Conservation (phyloP, 257 asterid genomes). For the Solanum corneliomulleri region DNA sequence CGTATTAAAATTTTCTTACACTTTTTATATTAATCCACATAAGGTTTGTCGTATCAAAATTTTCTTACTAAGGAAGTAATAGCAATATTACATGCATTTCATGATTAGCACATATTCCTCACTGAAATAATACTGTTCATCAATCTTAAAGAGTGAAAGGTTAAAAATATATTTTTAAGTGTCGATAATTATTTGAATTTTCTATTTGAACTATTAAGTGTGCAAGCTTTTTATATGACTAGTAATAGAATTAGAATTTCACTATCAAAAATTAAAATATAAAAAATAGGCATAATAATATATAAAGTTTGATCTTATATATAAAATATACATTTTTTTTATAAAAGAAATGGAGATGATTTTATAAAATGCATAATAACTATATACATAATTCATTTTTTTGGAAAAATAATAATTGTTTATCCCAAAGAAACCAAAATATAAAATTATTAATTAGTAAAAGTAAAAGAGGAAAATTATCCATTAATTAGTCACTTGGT, state of each 20-base stretch:
- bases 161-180: neutral
- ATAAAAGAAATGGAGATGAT: no score
- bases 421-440: neutral
- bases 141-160: neutral
- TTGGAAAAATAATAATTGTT: neutral
- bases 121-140: neutral
- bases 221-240: no score
- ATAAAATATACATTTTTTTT: no score
- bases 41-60: no score
- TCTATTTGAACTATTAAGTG: no score
- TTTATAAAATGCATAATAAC: no score
- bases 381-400: no score
- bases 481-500: neutral
- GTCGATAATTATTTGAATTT: no score
- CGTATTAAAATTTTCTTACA: neutral
- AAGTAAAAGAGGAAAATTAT: neutral
- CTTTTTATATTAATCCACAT: neutral
- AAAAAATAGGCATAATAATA: no score
- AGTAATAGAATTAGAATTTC: no score
- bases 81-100: neutral
- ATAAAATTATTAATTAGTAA: neutral
- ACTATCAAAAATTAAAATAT: no score
- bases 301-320: no score
- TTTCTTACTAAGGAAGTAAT: neutral
- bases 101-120: neutral